These are phyloP conservation scores for Trichophyton schoenleinii DNA, from an alignment of 2,329 filamentous ascomycete genomes.

Conservation along the genomic window DNA sequence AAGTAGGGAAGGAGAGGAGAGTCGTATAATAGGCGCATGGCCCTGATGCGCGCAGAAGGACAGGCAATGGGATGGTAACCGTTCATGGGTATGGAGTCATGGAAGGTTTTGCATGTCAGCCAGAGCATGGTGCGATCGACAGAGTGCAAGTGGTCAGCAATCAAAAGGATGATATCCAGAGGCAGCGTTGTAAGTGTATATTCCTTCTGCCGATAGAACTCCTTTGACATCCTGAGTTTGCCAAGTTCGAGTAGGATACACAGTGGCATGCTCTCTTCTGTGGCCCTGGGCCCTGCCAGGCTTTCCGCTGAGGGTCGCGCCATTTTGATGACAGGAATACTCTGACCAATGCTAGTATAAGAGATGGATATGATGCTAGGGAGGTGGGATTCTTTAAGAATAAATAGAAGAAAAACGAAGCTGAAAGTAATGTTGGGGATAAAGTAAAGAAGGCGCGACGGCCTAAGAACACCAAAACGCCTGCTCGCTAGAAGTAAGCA, in stretches of 20 bases:
- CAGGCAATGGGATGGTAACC: background rate
- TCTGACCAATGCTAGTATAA: background rate
- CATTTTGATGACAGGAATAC: background rate
- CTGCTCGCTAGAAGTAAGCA: background rate
- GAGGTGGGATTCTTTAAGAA: background rate
- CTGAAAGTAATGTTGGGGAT: background rate
- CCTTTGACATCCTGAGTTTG: background rate
- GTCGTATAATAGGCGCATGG: conserved; percentile 5
- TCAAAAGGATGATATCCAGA: conserved; percentile 5
- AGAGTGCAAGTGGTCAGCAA: conserved; percentile 14
- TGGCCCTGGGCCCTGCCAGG: background rate
- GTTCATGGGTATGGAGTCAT: background rate
- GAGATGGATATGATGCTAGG: background rate
- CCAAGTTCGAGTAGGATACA: background rate
- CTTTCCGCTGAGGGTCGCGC: background rate
- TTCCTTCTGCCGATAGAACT: background rate
- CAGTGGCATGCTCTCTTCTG: background rate
- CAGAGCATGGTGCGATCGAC: conserved; percentile 17
- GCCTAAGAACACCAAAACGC: background rate
- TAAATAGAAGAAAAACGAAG: background rate
- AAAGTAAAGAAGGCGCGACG: background rate
- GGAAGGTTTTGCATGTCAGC: conserved; percentile 14
- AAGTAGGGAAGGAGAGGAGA: conserved; percentile 5
- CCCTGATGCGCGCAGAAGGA: background rate
- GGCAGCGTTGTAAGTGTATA: background rate